phyloP scores from a whole-genome alignment of 495 filamentous ascomycete genomes.

The Annulohypoxylon nitens region DNA sequence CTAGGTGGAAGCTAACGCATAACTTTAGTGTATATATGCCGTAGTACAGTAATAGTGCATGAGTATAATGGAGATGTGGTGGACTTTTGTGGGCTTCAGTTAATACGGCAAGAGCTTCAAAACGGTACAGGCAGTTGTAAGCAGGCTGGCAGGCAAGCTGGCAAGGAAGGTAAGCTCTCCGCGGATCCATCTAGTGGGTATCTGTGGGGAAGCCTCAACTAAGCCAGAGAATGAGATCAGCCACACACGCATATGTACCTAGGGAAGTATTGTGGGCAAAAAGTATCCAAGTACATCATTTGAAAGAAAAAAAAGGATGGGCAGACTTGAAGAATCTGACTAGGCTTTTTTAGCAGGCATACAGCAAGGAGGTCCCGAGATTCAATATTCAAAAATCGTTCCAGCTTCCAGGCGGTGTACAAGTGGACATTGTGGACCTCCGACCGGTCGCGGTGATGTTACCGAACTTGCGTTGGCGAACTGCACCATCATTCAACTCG shows the following conservation, averaged over 20 bases:
- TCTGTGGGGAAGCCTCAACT: constrained; percentile 29
- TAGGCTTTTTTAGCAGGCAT: constrained; percentile 9
- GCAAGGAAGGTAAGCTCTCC: constrained; percentile 19
- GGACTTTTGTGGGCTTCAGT: constrained; percentile 11
- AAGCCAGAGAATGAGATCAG: constrained; percentile 24
- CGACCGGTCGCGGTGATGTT: constrained; percentile 22
- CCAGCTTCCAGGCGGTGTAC: constrained; percentile 35
- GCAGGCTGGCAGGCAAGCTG: background rate
- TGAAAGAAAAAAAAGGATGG: background rate
- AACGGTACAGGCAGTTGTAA: constrained; percentile 20
- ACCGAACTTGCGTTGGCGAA: constrained; percentile 32
- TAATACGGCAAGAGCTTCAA: constrained; percentile 18
- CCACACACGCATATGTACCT: background rate
- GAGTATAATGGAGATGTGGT: background rate
- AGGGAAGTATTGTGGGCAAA: background rate
- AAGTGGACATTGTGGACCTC: constrained; percentile 11
- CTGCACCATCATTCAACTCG: constrained; percentile 19
- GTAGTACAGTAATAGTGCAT: constrained; percentile 16
- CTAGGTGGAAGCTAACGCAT: constrained; percentile 13
- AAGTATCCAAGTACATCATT: constrained; percentile 8
- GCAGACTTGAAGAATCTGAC: constrained; percentile 2
- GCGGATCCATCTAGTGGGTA: constrained; percentile 8
- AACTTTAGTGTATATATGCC: background rate
- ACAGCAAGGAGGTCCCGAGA: constrained; percentile 30
- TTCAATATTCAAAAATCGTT: constrained; percentile 29